Evolutionary conservation across 805 yeast species (phyloP).

Genomic region (Komagataella pseudopastoris): DNA sequence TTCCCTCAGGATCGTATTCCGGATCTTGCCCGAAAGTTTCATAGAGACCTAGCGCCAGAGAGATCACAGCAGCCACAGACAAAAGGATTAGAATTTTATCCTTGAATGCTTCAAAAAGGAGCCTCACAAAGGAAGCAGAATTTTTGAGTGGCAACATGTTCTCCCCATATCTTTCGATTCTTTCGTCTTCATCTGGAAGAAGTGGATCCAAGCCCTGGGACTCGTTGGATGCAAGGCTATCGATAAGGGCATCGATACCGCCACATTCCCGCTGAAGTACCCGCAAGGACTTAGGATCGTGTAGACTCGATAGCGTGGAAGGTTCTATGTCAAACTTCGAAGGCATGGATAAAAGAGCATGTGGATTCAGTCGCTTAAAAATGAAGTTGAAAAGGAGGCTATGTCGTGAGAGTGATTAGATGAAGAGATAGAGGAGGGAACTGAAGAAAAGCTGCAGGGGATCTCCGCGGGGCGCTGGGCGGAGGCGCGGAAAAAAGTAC

Average conservation of each 20-base stretch:
- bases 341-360: neutral
- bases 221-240: conserved; percentile 21
- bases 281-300: conserved; percentile 48
- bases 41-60: conserved; percentile 82
- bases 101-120: conserved; percentile 75
- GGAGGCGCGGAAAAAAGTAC: neutral
- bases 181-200: conserved; percentile 16
- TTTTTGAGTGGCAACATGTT: conserved; percentile 62
- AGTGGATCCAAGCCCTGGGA: conserved; percentile 24
- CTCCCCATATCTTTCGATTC: conserved; percentile 45
- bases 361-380: neutral
- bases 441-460: neutral
- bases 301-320: conserved; percentile 25
- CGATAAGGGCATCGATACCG: conserved; percentile 23
- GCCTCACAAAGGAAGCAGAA: conserved; percentile 50
- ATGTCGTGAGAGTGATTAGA: neutral
- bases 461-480: neutral
- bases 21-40: conserved; percentile 82
- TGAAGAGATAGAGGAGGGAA: neutral
- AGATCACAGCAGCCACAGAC: conserved; percentile 75
- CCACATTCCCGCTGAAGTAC: conserved; percentile 26
- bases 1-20: conserved; percentile 67
- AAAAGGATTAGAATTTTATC: conserved; percentile 83
- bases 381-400: neutral
- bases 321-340: neutral